Percentiles rank a stretch among this genome's conserved stretches.
phyloP scores from a whole-genome alignment of 1,284 basidiomycete species.

The Ustilago sp. region DNA sequence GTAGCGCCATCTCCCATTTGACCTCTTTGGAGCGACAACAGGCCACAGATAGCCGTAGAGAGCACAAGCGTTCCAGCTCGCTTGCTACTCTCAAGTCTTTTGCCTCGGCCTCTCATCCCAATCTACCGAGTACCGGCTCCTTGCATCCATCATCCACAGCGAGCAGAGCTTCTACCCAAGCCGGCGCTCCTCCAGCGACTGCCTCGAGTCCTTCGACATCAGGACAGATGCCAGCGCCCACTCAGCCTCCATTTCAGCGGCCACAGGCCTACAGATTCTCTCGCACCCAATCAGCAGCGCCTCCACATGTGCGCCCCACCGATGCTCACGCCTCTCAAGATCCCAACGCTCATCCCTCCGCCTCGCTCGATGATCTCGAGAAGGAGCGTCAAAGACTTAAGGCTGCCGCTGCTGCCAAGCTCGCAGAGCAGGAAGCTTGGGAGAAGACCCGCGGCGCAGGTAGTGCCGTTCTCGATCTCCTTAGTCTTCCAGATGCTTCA shows the following conservation, averaged over 20 bases:
- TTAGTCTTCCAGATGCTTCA: slow-evolving; percentile 38
- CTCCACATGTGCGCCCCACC: slow-evolving; percentile 19
- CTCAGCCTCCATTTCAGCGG: slow-evolving; percentile 38
- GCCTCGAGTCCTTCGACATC: slow-evolving; percentile 12
- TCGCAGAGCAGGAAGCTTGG: slow-evolving; percentile 61
- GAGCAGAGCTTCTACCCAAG: slow-evolving; percentile 10
- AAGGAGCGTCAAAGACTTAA: slow-evolving; percentile 45
- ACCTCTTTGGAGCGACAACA: slow-evolving; percentile 35
- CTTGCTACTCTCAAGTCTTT: slow-evolving; percentile 36
- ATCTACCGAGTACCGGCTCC: slow-evolving; percentile 2
- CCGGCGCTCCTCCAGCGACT: slow-evolving; percentile 2
- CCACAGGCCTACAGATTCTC: slow-evolving; percentile 29
- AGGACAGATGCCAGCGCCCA: slow-evolving; percentile 34
- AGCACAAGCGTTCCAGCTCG: slow-evolving; percentile 40
- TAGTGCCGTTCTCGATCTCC: slow-evolving; percentile 58
- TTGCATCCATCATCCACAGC: neutral
- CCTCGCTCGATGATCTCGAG: slow-evolving; percentile 32
- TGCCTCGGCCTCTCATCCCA: slow-evolving; percentile 24
- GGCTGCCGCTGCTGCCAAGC: slow-evolving; percentile 53
- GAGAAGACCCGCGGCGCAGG: slow-evolving; percentile 65
- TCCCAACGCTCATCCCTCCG: neutral
- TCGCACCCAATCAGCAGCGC: slow-evolving; percentile 35
- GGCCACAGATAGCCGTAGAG: slow-evolving; percentile 29
- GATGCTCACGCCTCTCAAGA: slow-evolving; percentile 5
- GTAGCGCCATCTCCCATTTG: slow-evolving; percentile 31